Evolutionary conservation across 768 basidiomycete genomes (phyloP).

Genomic region (Pseudohyphozyma bogoriensis): DNA sequence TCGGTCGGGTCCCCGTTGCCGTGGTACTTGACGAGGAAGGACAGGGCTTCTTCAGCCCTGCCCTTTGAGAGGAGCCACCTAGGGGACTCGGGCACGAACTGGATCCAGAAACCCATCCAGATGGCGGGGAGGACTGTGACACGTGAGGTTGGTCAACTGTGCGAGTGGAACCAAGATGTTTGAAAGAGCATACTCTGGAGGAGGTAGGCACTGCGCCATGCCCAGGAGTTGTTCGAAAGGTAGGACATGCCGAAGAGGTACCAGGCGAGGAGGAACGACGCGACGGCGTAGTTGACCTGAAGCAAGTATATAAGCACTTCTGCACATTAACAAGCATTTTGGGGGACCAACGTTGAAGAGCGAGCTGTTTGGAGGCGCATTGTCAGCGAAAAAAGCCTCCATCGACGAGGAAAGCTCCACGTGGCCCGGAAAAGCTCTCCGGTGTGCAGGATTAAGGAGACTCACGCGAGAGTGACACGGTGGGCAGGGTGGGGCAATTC

Average conservation of each 20-base stretch:
- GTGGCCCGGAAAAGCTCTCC: background rate
- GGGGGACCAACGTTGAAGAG: background rate
- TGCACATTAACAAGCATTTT: background rate
- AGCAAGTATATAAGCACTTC: background rate
- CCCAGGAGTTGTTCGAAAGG: background rate
- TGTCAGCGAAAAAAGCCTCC: background rate
- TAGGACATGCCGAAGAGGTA: background rate
- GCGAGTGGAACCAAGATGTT: background rate
- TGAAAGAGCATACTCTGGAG: background rate
- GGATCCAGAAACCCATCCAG: background rate
- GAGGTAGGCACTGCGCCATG: background rate
- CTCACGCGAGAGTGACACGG: background rate
- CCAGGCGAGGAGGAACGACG: background rate
- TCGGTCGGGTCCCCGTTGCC: slow-evolving; percentile 54
- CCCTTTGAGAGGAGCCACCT: slow-evolving; percentile 1
- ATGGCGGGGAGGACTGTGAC: background rate
- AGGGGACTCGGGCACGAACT: background rate
- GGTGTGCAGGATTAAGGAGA: background rate
- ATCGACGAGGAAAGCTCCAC: background rate
- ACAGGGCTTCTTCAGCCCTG: slow-evolving; percentile 46
- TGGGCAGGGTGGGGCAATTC: background rate
- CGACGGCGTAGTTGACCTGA: too few relatives aligned
- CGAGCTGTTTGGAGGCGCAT: background rate
- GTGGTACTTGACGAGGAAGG: slow-evolving; percentile 71
- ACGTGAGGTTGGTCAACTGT: background rate